A percentile compares a stretch with the other conserved stretches of the same genome.
These are phyloP conservation scores for Bimuria novae-zelandiae DNA, from an alignment of 2,329 filamentous ascomycete genomes.

Conservation along the genomic window DNA sequence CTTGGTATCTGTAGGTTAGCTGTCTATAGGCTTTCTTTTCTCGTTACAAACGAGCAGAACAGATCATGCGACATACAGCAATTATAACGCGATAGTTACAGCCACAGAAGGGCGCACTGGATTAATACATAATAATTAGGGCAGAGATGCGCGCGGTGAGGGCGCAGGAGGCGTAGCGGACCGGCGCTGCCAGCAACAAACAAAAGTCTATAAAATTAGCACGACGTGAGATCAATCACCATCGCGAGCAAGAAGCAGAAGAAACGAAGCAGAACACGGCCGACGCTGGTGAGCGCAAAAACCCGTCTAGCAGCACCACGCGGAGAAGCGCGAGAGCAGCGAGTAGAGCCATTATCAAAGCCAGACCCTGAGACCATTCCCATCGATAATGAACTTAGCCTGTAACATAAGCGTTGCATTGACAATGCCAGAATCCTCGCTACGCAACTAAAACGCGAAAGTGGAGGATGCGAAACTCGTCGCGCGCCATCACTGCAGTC, in stretches of 20 bases:
- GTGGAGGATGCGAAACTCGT: not conserved
- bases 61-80: too few relatives aligned
- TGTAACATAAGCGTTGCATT: slow-evolving; percentile 3
- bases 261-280: not conserved
- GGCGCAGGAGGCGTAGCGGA: too few relatives aligned
- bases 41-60: too few relatives aligned
- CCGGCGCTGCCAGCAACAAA: slow-evolving; percentile 14
- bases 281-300: not conserved
- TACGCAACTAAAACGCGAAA: slow-evolving; percentile 5
- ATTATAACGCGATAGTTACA: too few relatives aligned
- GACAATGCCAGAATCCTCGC: not conserved
- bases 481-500: too few relatives aligned
- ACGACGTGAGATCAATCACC: not conserved
- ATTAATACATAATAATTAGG: too few relatives aligned
- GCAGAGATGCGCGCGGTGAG: too few relatives aligned
- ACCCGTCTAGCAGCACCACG: not conserved
- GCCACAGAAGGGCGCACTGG: too few relatives aligned
- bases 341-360: not conserved
- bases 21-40: too few relatives aligned
- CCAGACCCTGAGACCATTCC: not conserved
- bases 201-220: slow-evolving; percentile 1
- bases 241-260: not conserved
- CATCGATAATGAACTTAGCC: not conserved
- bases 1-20: slow-evolving; percentile 17
- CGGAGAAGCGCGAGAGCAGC: not conserved